Conservation (phyloP, 2,329 filamentous ascomycete genomes). For the Alternaria alternata region DNA sequence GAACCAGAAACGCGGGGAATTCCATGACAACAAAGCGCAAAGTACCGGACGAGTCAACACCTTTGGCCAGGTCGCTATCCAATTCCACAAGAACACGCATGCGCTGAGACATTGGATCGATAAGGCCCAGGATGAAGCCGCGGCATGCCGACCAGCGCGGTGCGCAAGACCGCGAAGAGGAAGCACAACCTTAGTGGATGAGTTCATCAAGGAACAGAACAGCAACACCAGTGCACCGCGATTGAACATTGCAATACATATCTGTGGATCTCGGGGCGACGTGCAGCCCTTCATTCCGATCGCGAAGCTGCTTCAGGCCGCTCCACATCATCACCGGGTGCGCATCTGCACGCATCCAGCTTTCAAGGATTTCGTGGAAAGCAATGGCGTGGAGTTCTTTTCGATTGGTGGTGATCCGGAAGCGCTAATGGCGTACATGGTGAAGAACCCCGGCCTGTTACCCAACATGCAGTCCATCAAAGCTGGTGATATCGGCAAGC, state of each 20-base stretch:
- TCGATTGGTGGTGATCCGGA: slow-evolving; percentile 47
- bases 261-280: slow-evolving; percentile 63
- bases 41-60: slow-evolving; percentile 20
- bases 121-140: slow-evolving; percentile 14
- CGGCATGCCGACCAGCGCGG: background rate
- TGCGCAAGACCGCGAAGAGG: background rate
- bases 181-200: background rate
- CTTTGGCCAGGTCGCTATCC: slow-evolving; percentile 26
- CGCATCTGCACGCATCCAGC: slow-evolving; percentile 40
- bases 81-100: slow-evolving; percentile 28
- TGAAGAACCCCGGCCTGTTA: slow-evolving; percentile 56
- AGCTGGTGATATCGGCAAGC: slow-evolving; percentile 46
- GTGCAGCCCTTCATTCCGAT: slow-evolving; percentile 69
- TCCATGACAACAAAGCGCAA: slow-evolving; percentile 19
- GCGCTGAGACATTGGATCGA: slow-evolving; percentile 29
- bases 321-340: slow-evolving; percentile 35
- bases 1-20: slow-evolving; percentile 12
- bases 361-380: slow-evolving; percentile 32
- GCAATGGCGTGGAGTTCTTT: slow-evolving; percentile 49
- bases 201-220: background rate
- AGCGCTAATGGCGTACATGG: slow-evolving; percentile 62
- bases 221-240: slow-evolving; percentile 13
- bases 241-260: slow-evolving; percentile 64
- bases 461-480: slow-evolving; percentile 39
- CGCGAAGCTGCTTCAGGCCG: slow-evolving; percentile 56